Evolutionary conservation across 1,284 basidiomycete genomes (phyloP).

Genomic region (Trametes polyzona): DNA sequence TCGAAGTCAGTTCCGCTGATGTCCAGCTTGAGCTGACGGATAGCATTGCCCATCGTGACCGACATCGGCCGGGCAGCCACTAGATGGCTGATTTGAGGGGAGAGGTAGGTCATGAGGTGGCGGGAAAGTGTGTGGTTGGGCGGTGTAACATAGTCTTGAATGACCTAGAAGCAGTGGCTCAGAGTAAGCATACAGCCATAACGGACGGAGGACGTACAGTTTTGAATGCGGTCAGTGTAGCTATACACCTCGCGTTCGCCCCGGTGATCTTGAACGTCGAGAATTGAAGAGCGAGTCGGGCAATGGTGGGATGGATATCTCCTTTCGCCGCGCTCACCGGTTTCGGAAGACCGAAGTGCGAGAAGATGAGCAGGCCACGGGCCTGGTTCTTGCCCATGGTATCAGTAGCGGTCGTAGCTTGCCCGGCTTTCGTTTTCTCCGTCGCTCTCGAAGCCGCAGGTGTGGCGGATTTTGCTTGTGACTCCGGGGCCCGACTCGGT

Average conservation of each 20-base stretch:
- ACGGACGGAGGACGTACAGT: slow-evolving; percentile 53
- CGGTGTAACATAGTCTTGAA: slow-evolving; percentile 85
- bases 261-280: slow-evolving; percentile 86
- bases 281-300: slow-evolving; percentile 81
- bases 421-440: slow-evolving; percentile 29
- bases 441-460: slow-evolving; percentile 19
- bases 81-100: slow-evolving; percentile 90
- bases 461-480: slow-evolving; percentile 21
- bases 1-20: slow-evolving; percentile 93
- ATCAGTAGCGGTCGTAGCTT: slow-evolving; percentile 12
- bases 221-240: slow-evolving; percentile 85
- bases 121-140: slow-evolving; percentile 82
- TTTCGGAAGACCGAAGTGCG: slow-evolving; percentile 80
- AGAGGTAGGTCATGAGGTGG: slow-evolving; percentile 86
- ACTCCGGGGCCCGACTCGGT: slow-evolving; percentile 22
- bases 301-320: slow-evolving; percentile 81
- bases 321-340: slow-evolving; percentile 65
- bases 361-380: slow-evolving; percentile 76
- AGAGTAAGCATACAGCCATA: slow-evolving; percentile 17
- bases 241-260: slow-evolving; percentile 87
- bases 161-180: slow-evolving; percentile 57
- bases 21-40: slow-evolving; percentile 94
- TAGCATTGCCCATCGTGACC: slow-evolving; percentile 95
- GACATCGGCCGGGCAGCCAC: slow-evolving; percentile 89
- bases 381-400: slow-evolving; percentile 29